These are phyloP conservation scores for Mayamaea pseudoterrestris DNA, from an alignment of 108 stramenopile genomes.

Conservation along the genomic window DNA sequence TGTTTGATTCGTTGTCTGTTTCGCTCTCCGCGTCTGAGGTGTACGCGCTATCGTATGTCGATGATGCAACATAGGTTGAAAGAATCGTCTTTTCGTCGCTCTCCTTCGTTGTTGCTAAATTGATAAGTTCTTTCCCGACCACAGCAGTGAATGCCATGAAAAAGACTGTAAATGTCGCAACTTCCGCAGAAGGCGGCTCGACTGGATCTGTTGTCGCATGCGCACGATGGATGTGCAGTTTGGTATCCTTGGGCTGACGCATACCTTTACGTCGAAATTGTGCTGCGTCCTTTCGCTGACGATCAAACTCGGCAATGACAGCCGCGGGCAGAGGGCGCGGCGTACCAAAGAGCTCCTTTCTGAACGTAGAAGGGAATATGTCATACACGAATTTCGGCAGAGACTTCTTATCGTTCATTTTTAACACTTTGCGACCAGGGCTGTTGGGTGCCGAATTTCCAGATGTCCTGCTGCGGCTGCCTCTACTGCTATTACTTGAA, in stretches of 20 bases:
- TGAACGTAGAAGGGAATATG: slow-evolving; percentile 54
- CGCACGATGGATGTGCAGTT: slow-evolving; percentile 20
- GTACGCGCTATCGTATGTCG: slow-evolving; percentile 2
- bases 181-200: slow-evolving; percentile 36
- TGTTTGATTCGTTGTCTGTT: slow-evolving; percentile 11
- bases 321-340: slow-evolving; percentile 73
- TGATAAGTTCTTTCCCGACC: slow-evolving; percentile 64
- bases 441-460: slow-evolving; percentile 9
- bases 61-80: slow-evolving; percentile 38
- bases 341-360: slow-evolving; percentile 50
- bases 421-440: slow-evolving; percentile 33
- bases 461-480: slow-evolving; percentile 17
- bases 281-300: slow-evolving; percentile 72
- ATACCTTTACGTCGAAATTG: slow-evolving; percentile 44
- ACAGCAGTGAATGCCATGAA: slow-evolving; percentile 73
- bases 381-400: slow-evolving; percentile 42
- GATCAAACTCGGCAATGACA: slow-evolving; percentile 74
- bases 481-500: slow-evolving; percentile 25
- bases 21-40: slow-evolving; percentile 11
- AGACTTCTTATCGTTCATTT: slow-evolving; percentile 30
- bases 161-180: slow-evolving; percentile 74
- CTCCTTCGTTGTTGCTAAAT: slow-evolving; percentile 43
- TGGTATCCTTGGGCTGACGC: slow-evolving; percentile 14
- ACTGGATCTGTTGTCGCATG: slow-evolving; percentile 24
- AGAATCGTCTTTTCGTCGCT: slow-evolving; percentile 47